Base-by-base conservation (phyloP, 352 stramenopile genomes). In the Peronospora tabacina region DNA sequence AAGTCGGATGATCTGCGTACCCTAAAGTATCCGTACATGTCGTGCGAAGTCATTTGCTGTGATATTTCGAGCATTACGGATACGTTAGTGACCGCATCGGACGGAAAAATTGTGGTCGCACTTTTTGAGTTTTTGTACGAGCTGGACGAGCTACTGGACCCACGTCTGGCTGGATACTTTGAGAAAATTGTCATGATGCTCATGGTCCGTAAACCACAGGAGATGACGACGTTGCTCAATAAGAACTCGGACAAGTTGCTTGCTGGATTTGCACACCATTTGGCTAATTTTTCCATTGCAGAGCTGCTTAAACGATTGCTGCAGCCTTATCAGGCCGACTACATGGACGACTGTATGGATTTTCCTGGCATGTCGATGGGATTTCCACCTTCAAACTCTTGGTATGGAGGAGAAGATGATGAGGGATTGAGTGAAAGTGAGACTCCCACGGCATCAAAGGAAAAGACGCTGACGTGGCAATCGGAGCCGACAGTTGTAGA, bases 31-130 rank as follows among this genome's bases (percentile, higher is more conserved):
- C 94, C 95, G 17, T 98, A 98, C 82, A 98, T 98, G 94, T 78
- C 91, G 36, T 98, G 94, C 64, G 95, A 98, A 68, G 89, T 98
- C 39, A 87, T 98, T 45, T 98, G 93, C 72, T 98, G 91, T 58
- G 95, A 98, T 62, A 95, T 98, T 38, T 75, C 85, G 38, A 83
- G 77, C 43, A 97, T 98, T 51, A 87, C 96, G 5, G 84, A 97
- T 58, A 87, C 90, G 13, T 47, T 98, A 10, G 79, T 96, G 7
- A 70, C 50, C 0, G 66, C 61, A 0, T 67, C 51, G 0, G 63
- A 86, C 8, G 74, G 75, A 8, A 68, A 75, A 30, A 89, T 86
- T 32, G 70, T 98, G 10, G 87, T 97, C 46, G 74, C 90, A 5
- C 71, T 98, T 3, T 98, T 98, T 59, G 77, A 77, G 42, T 85